phyloP scores from a whole-genome alignment of 2,329 filamentous ascomycete genomes.

The Rhynchosporium agropyri region DNA sequence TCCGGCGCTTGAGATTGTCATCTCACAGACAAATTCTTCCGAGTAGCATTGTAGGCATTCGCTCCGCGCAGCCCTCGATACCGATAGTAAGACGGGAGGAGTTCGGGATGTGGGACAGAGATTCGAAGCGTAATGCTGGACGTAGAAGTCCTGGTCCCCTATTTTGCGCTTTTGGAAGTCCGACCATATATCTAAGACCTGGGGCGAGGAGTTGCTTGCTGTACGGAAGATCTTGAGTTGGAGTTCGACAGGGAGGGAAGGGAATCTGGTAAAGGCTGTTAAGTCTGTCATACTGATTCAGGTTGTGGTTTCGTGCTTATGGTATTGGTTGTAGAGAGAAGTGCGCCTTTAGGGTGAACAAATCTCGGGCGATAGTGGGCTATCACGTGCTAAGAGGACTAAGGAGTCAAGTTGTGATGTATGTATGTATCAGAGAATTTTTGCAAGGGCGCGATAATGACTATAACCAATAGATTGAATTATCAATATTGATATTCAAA shows the following conservation, averaged over 20 bases:
- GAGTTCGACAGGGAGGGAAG: conserved; percentile 28
- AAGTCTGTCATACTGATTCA: neutral
- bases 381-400: neutral
- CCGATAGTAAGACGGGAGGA: conserved; percentile 16
- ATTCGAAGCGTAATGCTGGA: conserved; percentile 21
- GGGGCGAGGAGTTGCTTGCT: conserved; percentile 16
- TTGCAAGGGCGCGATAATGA: too few species aligned
- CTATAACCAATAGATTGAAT: too few species aligned
- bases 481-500: too few species aligned
- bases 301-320: neutral
- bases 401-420: too few species aligned
- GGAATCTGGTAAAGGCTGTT: conserved; percentile 26
- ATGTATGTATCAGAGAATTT: too few species aligned
- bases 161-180: conserved; percentile 18
- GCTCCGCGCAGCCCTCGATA: conserved; percentile 11
- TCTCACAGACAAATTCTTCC: conserved; percentile 16
- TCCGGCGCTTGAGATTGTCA: neutral
- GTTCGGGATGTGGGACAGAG: neutral
- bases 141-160: conserved; percentile 19
- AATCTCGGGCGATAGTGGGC: neutral
- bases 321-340: neutral
- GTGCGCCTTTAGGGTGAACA: neutral
- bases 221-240: conserved; percentile 28
- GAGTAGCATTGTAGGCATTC: conserved; percentile 22
- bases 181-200: conserved; percentile 28